Evolutionary conservation across 1,284 basidiomycete species (phyloP), one percentile per base, ranked within the genome.

Genomic region (Waitea zeae): DNA sequence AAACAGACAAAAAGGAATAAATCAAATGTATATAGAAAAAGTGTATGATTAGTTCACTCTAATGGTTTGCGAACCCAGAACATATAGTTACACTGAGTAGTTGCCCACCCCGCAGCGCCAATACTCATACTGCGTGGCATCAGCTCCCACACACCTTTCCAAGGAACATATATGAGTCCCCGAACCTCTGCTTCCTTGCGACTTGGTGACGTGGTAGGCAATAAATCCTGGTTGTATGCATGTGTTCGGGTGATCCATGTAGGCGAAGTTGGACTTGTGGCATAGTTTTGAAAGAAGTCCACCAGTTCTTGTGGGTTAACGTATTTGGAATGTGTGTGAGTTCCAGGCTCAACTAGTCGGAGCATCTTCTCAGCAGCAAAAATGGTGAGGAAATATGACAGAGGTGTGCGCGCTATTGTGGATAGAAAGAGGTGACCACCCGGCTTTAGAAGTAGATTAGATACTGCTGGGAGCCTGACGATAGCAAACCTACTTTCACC

Each of bases 351-450:
- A 34, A 98, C 95, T 44, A 88, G 66, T 1, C 81, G 66, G 12
- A 95, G 61, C 35, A 90, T 50, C 33, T 84, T 61, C 56, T 99
- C 93, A 3, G 92, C 93, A 33, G 90, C 59, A 39, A 92, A 67
- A 48, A 99, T 92, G 9, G 90, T 92, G 18, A 97, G 63, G 41
- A 90, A 62, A 52, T 88, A 88, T 4, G 92, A 67, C 29, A 98
- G 68, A 0, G 87, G 82, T 11, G 92, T 97, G 31, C 95, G 80
- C 0, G 90, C 78, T 46, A 99, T 87, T n/a, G 95, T 98, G 3
- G 89, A 95, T 30, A 99, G 63, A 57, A 97, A 83, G 7, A 99
- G 65, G 49, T 96, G 88, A 1, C 95, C 95, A 6, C 90, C 92
- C 3, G 95, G 93, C 82, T 90, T 47, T 14, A 30, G 9, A 11